Percentiles rank a stretch among this genome's conserved stretches.
Conservation (phyloP, 495 filamentous ascomycete species). For the Talaromyces ruber region DNA sequence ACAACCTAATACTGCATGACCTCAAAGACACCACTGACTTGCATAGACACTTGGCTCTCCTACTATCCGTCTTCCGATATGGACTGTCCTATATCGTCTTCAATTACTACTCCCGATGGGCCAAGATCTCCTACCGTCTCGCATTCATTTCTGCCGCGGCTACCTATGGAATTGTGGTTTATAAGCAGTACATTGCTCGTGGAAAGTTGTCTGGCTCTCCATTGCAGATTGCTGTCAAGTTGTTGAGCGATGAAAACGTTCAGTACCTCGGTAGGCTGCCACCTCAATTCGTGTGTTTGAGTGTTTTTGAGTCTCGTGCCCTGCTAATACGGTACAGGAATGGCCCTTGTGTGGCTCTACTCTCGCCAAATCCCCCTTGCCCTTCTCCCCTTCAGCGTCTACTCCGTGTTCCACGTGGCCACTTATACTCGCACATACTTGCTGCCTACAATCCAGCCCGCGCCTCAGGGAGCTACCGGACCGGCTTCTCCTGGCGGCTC, state of each 20-base stretch:
- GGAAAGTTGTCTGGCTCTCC: slow-evolving; percentile 53
- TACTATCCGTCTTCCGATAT: slow-evolving; percentile 77
- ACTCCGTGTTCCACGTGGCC: slow-evolving; percentile 95
- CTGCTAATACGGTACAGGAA: slow-evolving; percentile 43
- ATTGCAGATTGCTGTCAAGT: slow-evolving; percentile 49
- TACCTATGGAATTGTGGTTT: slow-evolving; percentile 98
- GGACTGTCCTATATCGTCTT: slow-evolving; percentile 72
- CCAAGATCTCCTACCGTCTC: slow-evolving; percentile 75
- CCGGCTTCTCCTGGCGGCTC: slow-evolving; percentile 37
- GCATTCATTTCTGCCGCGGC: slow-evolving; percentile 81
- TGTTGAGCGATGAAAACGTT: slow-evolving; percentile 86
- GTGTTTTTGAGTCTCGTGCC: background rate
- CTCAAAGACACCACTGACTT: background rate
- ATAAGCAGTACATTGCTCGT: slow-evolving; percentile 88
- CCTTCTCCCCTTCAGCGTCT: slow-evolving; percentile 89
- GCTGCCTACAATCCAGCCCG: slow-evolving; percentile 41
- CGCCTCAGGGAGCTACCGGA: slow-evolving; percentile 20
- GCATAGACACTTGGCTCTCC: slow-evolving; percentile 68
- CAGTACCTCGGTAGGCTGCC: slow-evolving; percentile 73
- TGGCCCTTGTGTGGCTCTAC: slow-evolving; percentile 95
- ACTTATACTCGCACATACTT: slow-evolving; percentile 55
- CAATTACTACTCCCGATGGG: slow-evolving; percentile 65
- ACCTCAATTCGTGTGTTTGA: background rate
- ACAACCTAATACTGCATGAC: background rate
- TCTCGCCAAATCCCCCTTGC: slow-evolving; percentile 81